Evolutionary conservation across 2,329 filamentous ascomycete genomes (phyloP).

Genomic region (Diplodia corticola): DNA sequence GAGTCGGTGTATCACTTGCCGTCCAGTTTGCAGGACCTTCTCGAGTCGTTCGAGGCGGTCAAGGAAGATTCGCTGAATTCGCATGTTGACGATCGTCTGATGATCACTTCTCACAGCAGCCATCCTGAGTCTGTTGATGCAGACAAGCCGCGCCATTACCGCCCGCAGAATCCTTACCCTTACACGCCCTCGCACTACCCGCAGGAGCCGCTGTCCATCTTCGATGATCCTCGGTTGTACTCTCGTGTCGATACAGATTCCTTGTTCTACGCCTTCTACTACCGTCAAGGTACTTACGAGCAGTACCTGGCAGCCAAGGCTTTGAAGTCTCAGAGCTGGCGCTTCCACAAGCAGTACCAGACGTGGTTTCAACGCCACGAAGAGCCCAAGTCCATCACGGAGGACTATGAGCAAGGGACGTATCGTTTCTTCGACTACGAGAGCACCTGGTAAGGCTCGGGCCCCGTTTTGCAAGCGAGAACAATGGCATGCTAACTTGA

Average conservation of each 20-base stretch:
- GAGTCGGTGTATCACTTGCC: constrained; percentile 94
- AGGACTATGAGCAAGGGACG: constrained; percentile 97
- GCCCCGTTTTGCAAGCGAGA: background rate
- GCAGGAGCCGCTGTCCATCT: constrained; percentile 85
- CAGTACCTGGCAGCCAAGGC: constrained; percentile 95
- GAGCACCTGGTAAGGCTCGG: constrained; percentile 80
- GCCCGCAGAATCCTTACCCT: constrained; percentile 74
- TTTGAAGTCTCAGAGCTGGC: constrained; percentile 97
- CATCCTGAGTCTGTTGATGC: constrained; percentile 76
- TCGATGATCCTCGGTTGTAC: constrained; percentile 88
- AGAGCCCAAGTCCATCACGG: constrained; percentile 96
- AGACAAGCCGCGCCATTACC: constrained; percentile 80
- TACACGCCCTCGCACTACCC: constrained; percentile 81
- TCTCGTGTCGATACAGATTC: constrained; percentile 90
- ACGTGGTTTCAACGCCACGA: constrained; percentile 99
- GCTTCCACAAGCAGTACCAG: constrained; percentile 98
- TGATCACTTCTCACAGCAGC: constrained; percentile 71
- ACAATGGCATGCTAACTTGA: constrained; percentile 31
- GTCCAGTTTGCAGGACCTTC: constrained; percentile 80
- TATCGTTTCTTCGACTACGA: constrained; percentile 99
- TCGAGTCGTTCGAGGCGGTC: constrained; percentile 85
- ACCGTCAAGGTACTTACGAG: constrained; percentile 93
- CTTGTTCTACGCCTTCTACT: constrained; percentile 98
- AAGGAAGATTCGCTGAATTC: constrained; percentile 68
- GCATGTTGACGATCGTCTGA: constrained; percentile 68